Conservation (phyloP, 805 yeast genomes). For the Starmerella lactis-condensi region DNA sequence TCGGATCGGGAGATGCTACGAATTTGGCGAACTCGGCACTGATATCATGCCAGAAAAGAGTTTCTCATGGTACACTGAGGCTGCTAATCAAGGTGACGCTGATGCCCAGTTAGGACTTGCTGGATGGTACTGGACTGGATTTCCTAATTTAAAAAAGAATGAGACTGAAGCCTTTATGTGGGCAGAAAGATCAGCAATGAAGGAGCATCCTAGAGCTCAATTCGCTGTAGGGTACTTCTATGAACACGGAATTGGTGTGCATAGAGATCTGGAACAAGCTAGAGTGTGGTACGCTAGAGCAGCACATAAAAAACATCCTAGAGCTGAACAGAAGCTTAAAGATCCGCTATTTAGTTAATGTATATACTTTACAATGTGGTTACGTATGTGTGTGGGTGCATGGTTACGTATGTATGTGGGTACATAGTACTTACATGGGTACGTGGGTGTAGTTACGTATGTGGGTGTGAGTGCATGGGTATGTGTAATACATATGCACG, state of each 20-base stretch:
- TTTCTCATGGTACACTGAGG: slow-evolving; percentile 55
- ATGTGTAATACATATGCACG: no score
- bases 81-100: slow-evolving; percentile 46
- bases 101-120: slow-evolving; percentile 54
- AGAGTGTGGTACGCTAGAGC: slow-evolving; percentile 40
- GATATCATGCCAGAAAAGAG: slow-evolving; percentile 37
- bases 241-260: slow-evolving; percentile 53
- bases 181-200: slow-evolving; percentile 54
- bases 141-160: slow-evolving; percentile 41
- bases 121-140: slow-evolving; percentile 55
- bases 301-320: slow-evolving; percentile 42
- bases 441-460: no score
- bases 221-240: slow-evolving; percentile 53
- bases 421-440: no score
- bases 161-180: slow-evolving; percentile 57
- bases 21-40: slow-evolving; percentile 43
- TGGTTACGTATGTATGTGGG: no score
- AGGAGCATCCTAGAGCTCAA: slow-evolving; percentile 50
- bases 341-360: neutral
- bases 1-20: slow-evolving; percentile 53
- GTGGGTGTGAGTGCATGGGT: no score
- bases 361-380: no score
- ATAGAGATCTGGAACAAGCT: slow-evolving; percentile 32
- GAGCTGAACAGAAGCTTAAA: slow-evolving; percentile 25
- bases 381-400: no score